phyloP scores from a whole-genome alignment of 2,329 filamentous ascomycete species.

The Talaromyces sp. region DNA sequence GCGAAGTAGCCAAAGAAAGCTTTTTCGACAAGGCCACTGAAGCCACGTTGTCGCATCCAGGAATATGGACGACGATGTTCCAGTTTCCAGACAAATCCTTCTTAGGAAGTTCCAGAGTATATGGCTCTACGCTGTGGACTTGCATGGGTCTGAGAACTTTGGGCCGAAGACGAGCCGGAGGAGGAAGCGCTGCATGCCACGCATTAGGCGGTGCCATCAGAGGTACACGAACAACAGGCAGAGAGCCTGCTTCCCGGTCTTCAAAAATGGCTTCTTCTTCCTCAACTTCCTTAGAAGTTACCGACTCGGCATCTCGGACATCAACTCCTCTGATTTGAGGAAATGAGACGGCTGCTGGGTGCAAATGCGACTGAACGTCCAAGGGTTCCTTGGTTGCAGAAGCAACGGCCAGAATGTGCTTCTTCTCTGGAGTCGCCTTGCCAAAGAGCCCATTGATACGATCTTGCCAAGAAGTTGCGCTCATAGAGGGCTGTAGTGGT shows the following conservation, averaged over 20 bases:
- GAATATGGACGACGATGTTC: constrained; percentile 47
- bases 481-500: constrained; percentile 42
- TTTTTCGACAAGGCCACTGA: constrained; percentile 40
- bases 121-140: constrained; percentile 47
- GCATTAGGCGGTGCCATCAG: constrained; percentile 59
- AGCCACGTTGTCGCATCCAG: constrained; percentile 45
- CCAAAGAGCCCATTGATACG: constrained; percentile 74
- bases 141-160: constrained; percentile 56
- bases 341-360: constrained; percentile 64
- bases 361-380: constrained; percentile 53
- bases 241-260: constrained; percentile 73
- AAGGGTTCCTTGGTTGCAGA: constrained; percentile 65
- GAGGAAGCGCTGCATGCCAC: constrained; percentile 56
- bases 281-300: constrained; percentile 65
- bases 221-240: constrained; percentile 69
- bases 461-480: constrained; percentile 67
- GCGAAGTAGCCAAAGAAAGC: constrained; percentile 22
- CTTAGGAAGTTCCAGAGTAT: constrained; percentile 40
- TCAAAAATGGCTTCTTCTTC: constrained; percentile 79
- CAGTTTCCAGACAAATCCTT: constrained; percentile 35
- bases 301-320: constrained; percentile 44
- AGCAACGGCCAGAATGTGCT: constrained; percentile 58
- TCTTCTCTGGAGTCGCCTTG: constrained; percentile 54
- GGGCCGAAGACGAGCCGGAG: constrained; percentile 35
- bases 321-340: constrained; percentile 32